Percentiles rank a stretch among this genome's conserved stretches.
phyloP scores from a whole-genome alignment of 2,329 filamentous ascomycete genomes.

The Diaporthe vexans region DNA sequence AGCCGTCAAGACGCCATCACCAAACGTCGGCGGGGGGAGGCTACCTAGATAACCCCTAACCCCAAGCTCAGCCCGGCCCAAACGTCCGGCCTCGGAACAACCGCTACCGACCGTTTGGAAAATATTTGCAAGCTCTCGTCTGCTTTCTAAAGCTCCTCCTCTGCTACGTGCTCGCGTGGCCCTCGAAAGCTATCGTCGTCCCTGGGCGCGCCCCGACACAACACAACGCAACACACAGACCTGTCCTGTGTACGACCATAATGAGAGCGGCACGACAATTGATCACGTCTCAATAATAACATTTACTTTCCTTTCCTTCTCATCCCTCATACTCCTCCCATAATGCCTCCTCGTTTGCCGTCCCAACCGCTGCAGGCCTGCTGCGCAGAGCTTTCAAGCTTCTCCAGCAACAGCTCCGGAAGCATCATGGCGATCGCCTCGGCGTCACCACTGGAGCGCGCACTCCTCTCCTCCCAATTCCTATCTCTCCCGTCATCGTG shows the following conservation, averaged over 20 bases:
- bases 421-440: slow-evolving; percentile 17
- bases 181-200: background rate
- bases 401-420: slow-evolving; percentile 25
- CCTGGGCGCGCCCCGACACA: slow-evolving; percentile 31
- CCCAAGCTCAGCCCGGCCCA: background rate
- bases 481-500: slow-evolving; percentile 30
- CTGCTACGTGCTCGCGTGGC: slow-evolving; percentile 10
- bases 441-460: slow-evolving; percentile 35
- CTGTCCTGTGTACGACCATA: slow-evolving; percentile 24
- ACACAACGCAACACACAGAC: slow-evolving; percentile 6
- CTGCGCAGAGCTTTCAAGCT: slow-evolving; percentile 38
- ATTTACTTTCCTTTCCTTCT: background rate
- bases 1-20: background rate
- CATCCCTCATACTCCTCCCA: background rate
- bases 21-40: background rate
- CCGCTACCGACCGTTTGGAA: slow-evolving; percentile 15
- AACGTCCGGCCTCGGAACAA: background rate
- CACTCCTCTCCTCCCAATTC: slow-evolving; percentile 30
- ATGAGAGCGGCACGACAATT: slow-evolving; percentile 27
- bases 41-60: background rate
- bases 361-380: slow-evolving; percentile 38
- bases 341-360: slow-evolving; percentile 41
- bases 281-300: slow-evolving; percentile 7
- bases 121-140: slow-evolving; percentile 33
- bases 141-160: slow-evolving; percentile 9